Evolutionary conservation across 306 rosid genomes (phyloP), one percentile per base, ranked within the genome.

Genomic region (Astragalus glycyphyllos): DNA sequence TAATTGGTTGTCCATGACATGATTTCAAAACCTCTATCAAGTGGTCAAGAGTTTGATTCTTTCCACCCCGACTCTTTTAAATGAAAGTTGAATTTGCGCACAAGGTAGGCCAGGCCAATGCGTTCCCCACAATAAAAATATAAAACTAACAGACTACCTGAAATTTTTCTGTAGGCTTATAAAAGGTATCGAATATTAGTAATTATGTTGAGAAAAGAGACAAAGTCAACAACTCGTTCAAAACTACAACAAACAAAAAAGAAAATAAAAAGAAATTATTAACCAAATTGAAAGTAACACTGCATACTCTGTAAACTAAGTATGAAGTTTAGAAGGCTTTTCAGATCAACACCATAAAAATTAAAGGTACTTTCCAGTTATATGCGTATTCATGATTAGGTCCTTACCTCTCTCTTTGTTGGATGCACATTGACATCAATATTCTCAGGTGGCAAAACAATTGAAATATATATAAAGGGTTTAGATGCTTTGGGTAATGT

Each of bases 371-470:
- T 68, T 46, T 47, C 41, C 35, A 56, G 56, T 26, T 38, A 62
- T 10, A 20, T 56, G 69, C 49, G 20, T 32, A 47, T 38, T 65
- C 48, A 13, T 47, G 53, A 58, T 67, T 40, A 65, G 14, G 16
- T 8, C 4, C 54, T 47, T 86, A 93, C 98, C 97, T 90, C 98
- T 86, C 88, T 93, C 84, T 93, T 93, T 35, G 98, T 90, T 1
- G 97, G 97, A 79, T 93, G 98, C 67, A 93, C 81, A 41, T 93
- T 90, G 70, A 93, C 97, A 78, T 93, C 97, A 74, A 93, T 85
- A 78, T 88, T 90, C 84, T 93, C 94, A 8, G 86, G 86, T 51
- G 98, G 98, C 65, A 93, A 75, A 50, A 81, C 58, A 77, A 93
- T 85, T 59, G 98, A 85, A 79, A 93, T 85, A 59, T 93, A 88